phyloP scores from a whole-genome alignment of 306 rosid genomes.

The Spatholobus suberectus region DNA sequence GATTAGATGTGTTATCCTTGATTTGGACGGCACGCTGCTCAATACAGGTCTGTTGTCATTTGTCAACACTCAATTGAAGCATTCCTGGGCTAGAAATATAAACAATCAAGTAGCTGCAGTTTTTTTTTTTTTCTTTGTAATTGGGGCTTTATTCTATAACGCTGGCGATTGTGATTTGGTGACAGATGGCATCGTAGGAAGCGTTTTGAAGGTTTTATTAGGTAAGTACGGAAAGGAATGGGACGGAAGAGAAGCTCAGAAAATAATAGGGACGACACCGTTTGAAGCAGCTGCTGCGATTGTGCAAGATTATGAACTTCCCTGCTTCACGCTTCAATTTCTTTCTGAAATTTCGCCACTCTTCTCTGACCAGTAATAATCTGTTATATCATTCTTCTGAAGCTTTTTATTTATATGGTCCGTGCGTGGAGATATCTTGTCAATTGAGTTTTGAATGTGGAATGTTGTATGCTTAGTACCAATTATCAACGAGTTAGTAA shows the following conservation, averaged over 20 bases:
- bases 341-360: constrained; percentile 69
- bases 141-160: constrained; percentile 5
- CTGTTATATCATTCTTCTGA: constrained; percentile 27
- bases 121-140: not conserved
- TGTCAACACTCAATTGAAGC: not conserved
- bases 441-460: constrained; percentile 12
- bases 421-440: not conserved
- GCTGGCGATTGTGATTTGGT: constrained; percentile 31
- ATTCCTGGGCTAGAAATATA: too few species aligned
- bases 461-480: constrained; percentile 14
- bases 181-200: constrained; percentile 73
- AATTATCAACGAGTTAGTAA: constrained; percentile 3
- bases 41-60: constrained; percentile 62
- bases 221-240: constrained; percentile 78
- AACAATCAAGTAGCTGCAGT: not conserved
- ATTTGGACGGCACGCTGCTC: constrained; percentile 90
- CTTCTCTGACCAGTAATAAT: constrained; percentile 67
- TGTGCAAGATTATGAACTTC: constrained; percentile 77
- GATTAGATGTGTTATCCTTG: constrained; percentile 74
- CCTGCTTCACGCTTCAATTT: constrained; percentile 74
- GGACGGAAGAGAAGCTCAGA: constrained; percentile 90
- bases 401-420: not conserved
- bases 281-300: constrained; percentile 69
- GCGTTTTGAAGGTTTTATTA: constrained; percentile 62
- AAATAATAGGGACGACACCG: constrained; percentile 72